These are phyloP conservation scores for Botryotinia narcissicola DNA, from an alignment of 2,329 filamentous ascomycete genomes.

Conservation along the genomic window DNA sequence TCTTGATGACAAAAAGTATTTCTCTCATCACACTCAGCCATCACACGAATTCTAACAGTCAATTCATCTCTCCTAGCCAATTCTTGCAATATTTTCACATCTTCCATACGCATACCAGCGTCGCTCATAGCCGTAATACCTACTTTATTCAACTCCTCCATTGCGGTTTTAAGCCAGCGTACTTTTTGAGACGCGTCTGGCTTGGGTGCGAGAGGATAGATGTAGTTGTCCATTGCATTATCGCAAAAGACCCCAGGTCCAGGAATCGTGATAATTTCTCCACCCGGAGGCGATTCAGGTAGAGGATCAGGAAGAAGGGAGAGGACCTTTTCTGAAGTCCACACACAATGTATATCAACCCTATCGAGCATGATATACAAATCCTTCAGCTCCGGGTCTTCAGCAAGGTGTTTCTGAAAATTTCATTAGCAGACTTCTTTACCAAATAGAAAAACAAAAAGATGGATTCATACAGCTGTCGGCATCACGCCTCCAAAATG, in stretches of 20 bases:
- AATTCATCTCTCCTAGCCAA: constrained; percentile 53
- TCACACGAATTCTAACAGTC: constrained; percentile 64
- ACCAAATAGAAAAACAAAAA: neutral
- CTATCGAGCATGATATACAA: constrained; percentile 68
- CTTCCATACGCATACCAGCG: constrained; percentile 57
- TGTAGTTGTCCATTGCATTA: constrained; percentile 63
- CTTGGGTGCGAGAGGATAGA: constrained; percentile 56
- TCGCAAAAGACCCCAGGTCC: constrained; percentile 70
- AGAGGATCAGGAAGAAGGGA: constrained; percentile 53
- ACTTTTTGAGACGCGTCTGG: constrained; percentile 53
- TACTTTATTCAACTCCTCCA: constrained; percentile 59
- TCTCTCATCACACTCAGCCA: constrained; percentile 63
- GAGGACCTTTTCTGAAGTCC: constrained; percentile 64
- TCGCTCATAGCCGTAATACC: constrained; percentile 69
- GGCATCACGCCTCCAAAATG: constrained; percentile 61
- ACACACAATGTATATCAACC: constrained; percentile 68
- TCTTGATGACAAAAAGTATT: constrained; percentile 61
- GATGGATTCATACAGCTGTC: constrained; percentile 52
- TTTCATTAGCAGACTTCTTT: neutral
- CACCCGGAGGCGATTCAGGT: constrained; percentile 55
- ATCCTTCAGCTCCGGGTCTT: constrained; percentile 50
- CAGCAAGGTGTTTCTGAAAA: constrained; percentile 49
- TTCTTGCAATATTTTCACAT: constrained; percentile 53
- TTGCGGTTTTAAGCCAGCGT: constrained; percentile 56
- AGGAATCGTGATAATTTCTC: constrained; percentile 60